A percentile compares a stretch with the other conserved stretches of the same genome.
Conservation (phyloP, 768 basidiomycete genomes). For the Agrocybe praecox region DNA sequence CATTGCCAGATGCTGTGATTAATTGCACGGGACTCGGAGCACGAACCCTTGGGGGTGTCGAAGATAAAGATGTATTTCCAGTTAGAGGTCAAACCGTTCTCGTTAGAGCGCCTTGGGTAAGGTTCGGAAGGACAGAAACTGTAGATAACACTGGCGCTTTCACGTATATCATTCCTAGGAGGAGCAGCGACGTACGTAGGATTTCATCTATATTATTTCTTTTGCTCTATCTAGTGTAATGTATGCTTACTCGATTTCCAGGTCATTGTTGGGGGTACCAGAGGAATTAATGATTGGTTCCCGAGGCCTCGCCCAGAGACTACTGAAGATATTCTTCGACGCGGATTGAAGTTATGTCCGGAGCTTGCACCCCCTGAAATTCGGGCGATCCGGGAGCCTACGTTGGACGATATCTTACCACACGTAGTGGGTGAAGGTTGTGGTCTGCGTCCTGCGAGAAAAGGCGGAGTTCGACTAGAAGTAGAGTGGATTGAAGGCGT, state of each 20-base stretch:
- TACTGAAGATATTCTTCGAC: conserved; percentile 56
- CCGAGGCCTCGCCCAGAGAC: conserved; percentile 67
- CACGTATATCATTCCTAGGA: conserved; percentile 69
- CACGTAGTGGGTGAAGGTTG: conserved; percentile 52
- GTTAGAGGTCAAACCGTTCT: conserved; percentile 86
- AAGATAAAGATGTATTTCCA: conserved; percentile 74
- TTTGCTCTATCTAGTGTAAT: conserved; percentile 62
- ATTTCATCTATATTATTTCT: conserved; percentile 21
- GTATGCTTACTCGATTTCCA: background rate
- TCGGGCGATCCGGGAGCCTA: conserved; percentile 35
- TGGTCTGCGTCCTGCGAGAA: conserved; percentile 67
- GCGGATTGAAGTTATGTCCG: conserved; percentile 52
- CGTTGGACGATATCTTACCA: conserved; percentile 45
- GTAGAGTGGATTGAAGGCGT: conserved; percentile 1
- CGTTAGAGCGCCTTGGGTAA: conserved; percentile 67
- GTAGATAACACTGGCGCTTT: conserved; percentile 33
- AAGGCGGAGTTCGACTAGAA: conserved; percentile 60
- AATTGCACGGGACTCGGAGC: conserved; percentile 81
- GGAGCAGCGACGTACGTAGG: conserved; percentile 57
- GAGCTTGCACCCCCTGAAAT: conserved; percentile 60
- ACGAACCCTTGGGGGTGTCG: conserved; percentile 74
- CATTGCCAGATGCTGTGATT: conserved; percentile 52
- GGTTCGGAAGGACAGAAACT: conserved; percentile 51
- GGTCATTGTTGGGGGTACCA: background rate
- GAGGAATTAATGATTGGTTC: conserved; percentile 42